Percentiles rank a stretch among this genome's conserved stretches.
Evolutionary conservation across 2,329 filamentous ascomycete genomes (phyloP).

Genomic region (Aspergillaceae sp.): DNA sequence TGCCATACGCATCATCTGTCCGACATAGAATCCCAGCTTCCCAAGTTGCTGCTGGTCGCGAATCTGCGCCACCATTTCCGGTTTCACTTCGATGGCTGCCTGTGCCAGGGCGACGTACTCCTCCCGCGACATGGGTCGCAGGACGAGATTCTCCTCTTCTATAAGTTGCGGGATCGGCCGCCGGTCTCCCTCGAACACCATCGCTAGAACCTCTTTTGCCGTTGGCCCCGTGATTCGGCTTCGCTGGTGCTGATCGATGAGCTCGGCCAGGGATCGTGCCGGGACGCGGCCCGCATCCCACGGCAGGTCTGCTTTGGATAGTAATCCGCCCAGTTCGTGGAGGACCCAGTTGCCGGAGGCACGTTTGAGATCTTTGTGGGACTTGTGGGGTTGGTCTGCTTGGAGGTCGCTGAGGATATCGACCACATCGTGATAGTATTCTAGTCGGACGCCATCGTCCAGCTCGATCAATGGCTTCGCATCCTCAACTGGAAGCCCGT

Average conservation of each 20-base stretch:
- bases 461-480: conserved; percentile 69
- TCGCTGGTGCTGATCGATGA: conserved; percentile 38
- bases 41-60: conserved; percentile 50
- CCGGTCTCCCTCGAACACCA: conserved; percentile 45
- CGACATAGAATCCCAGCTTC: conserved; percentile 61
- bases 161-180: conserved; percentile 46
- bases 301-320: conserved; percentile 43
- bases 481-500: conserved; percentile 69
- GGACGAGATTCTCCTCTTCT: conserved; percentile 46
- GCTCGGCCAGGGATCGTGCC: conserved; percentile 35
- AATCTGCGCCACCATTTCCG: conserved; percentile 52
- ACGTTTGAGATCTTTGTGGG: conserved; percentile 35
- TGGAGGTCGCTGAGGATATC: conserved; percentile 26
- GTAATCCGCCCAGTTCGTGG: conserved; percentile 63
- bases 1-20: conserved; percentile 57
- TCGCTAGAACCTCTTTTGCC: conserved; percentile 52
- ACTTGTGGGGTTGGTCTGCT: conserved; percentile 15
- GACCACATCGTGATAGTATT: conserved; percentile 59
- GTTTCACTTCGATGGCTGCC: conserved; percentile 46
- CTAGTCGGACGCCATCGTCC: conserved; percentile 67
- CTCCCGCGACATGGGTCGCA: conserved; percentile 46
- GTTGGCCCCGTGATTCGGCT: conserved; percentile 46
- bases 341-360: conserved; percentile 60
- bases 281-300: conserved; percentile 35
- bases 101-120: conserved; percentile 51